Conservation (phyloP, 73 alveolate species). For the Stentor coeruleus region DNA sequence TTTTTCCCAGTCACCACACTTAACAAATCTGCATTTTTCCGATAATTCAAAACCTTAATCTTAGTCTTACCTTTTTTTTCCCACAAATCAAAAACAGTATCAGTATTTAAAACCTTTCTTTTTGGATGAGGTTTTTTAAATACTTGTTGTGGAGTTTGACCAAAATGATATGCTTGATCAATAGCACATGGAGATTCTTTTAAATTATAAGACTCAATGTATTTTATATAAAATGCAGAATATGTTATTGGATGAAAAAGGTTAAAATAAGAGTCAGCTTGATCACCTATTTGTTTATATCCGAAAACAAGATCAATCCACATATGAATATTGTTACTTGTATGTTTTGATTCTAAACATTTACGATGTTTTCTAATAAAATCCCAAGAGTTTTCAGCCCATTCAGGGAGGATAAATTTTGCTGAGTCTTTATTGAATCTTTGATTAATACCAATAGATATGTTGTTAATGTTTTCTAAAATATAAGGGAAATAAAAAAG, state of each 20-base stretch:
- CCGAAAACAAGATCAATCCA: conserved; percentile 92
- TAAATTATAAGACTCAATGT: neutral
- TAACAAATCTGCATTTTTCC: neutral
- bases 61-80: neutral
- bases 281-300: conserved; percentile 81
- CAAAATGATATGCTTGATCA: conserved; percentile 95
- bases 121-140: conserved; percentile 7
- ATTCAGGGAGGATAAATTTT: conserved; percentile 64
- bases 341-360: conserved; percentile 72
- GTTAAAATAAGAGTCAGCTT: conserved; percentile 77
- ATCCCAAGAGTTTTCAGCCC: conserved; percentile 74
- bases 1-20: neutral
- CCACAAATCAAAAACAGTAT: neutral
- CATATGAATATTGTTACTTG: conserved; percentile 43
- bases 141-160: conserved; percentile 80
- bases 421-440: conserved; percentile 70
- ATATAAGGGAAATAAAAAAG: conserved; percentile 90
- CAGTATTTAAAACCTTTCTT: neutral
- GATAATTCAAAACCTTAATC: neutral
- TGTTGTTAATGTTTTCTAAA: conserved; percentile 43
- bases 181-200: neutral
- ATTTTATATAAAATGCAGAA: conserved; percentile 42
- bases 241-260: conserved; percentile 70
- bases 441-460: conserved; percentile 66
- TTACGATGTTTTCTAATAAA: conserved; percentile 57